Conservation (phyloP, 306 rosid species). For the Quercus rubra region DNA sequence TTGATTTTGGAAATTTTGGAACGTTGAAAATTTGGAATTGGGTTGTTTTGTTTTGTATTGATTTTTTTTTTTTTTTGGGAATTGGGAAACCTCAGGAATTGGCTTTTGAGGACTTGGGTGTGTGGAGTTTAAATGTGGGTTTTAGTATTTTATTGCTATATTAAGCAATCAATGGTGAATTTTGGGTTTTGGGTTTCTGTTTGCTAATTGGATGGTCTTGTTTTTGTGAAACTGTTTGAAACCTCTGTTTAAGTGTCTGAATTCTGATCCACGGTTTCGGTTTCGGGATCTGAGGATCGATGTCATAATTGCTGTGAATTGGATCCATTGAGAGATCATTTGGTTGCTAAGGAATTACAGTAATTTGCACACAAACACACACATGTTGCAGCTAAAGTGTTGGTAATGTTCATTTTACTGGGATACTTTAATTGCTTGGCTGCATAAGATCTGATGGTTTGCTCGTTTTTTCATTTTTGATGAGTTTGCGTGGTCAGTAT, state of each 20-base stretch:
- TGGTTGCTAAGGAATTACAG: neutral
- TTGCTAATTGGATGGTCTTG: constrained; percentile 7
- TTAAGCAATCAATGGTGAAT: constrained; percentile 5
- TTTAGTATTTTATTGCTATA: neutral
- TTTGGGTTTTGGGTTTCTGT: constrained; percentile 13
- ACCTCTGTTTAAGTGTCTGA: neutral
- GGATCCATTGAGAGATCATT: neutral
- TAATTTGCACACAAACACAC: neutral
- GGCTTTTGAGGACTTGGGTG: constrained; percentile 18
- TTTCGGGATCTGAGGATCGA: neutral
- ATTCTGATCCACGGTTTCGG: constrained; percentile 11
- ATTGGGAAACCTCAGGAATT: neutral
- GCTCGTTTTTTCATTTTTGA: too few relatives aligned
- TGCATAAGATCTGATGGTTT: neutral
- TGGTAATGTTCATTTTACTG: neutral
- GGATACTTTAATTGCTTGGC: neutral
- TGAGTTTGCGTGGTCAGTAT: too few relatives aligned
- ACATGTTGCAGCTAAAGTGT: neutral
- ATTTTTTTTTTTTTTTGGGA: too few relatives aligned
- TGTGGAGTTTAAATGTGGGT: constrained; percentile 4
- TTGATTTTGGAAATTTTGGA: neutral
- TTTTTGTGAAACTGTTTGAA: constrained; percentile 5
- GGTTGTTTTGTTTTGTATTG: neutral
- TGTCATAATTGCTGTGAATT: constrained; percentile 4
- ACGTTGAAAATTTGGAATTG: too few relatives aligned